phyloP scores from a whole-genome alignment of 208 protist species.

The Porcisia deanei region DNA sequence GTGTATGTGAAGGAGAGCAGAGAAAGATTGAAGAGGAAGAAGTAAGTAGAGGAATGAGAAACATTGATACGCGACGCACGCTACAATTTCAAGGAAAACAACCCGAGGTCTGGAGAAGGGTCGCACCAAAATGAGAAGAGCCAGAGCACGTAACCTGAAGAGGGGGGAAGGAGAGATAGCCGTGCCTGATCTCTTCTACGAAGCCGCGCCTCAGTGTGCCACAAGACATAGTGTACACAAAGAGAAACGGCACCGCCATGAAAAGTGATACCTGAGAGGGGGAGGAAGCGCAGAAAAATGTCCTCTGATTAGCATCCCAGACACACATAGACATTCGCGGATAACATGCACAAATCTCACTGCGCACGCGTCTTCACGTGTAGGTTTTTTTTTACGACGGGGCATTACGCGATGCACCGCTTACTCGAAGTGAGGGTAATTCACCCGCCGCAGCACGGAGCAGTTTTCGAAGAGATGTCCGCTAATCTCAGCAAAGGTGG shows the following conservation, averaged over 20 bases:
- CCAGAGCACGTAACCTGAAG: not conserved
- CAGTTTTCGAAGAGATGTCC: constrained; percentile 22
- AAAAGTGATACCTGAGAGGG: not conserved
- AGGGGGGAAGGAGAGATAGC: not conserved
- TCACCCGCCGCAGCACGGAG: constrained; percentile 6
- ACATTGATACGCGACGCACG: not conserved
- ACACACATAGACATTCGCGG: not conserved
- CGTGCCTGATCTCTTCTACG: not conserved
- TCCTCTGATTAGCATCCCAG: not conserved
- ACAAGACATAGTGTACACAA: constrained; percentile 2
- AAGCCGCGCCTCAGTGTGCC: not conserved
- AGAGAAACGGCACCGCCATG: not conserved
- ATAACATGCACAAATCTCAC: too few relatives aligned
- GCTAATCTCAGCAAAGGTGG: constrained; percentile 1
- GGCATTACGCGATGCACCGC: not conserved
- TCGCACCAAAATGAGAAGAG: not conserved
- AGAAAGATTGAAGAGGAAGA: not conserved
- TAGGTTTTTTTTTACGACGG: not conserved
- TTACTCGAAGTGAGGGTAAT: constrained; percentile 2
- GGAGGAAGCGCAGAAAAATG: not conserved
- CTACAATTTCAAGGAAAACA: not conserved
- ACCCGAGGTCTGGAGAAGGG: not conserved
- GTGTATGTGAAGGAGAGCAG: not conserved
- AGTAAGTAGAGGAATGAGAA: not conserved
- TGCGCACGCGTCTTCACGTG: too few relatives aligned